Conservation (phyloP, 2,329 filamentous ascomycete genomes). For the Xylaria sp. region DNA sequence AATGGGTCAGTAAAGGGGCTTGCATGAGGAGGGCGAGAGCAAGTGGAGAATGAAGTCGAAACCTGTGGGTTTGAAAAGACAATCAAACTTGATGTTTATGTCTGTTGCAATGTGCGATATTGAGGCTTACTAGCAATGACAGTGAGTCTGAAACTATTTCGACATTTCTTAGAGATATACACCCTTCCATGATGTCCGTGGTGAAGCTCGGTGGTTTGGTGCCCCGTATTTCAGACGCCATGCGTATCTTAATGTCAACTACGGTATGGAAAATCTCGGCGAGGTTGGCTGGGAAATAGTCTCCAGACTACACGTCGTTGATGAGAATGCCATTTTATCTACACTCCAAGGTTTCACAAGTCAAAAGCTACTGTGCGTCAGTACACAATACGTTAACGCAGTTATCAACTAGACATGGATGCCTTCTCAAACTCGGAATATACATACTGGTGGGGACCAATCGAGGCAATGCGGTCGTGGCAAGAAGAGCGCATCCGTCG, state of each 20-base stretch:
- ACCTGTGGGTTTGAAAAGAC: neutral
- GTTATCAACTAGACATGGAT: conserved; percentile 39
- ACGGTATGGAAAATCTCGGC: neutral
- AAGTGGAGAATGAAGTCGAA: neutral
- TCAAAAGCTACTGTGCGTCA: neutral
- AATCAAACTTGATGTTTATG: neutral
- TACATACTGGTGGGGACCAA: conserved; percentile 48
- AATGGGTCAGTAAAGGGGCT: neutral
- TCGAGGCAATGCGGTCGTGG: conserved; percentile 44
- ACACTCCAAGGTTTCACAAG: neutral
- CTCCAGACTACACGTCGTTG: neutral
- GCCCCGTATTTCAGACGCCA: neutral
- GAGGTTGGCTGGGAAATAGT: neutral
- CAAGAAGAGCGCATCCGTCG: conserved; percentile 41
- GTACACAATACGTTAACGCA: conserved; percentile 4
- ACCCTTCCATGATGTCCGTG: neutral
- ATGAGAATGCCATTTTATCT: neutral
- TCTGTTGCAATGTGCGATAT: neutral
- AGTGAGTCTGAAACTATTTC: conserved; percentile 19
- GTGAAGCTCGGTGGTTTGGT: neutral
- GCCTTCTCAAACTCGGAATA: conserved; percentile 45
- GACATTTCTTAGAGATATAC: neutral
- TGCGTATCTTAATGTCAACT: neutral
- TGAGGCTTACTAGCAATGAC: conserved; percentile 1
- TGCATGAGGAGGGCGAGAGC: neutral